Evolutionary conservation across 2,329 filamentous ascomycete species (phyloP).

Genomic region (Achaetomium macrosporum): DNA sequence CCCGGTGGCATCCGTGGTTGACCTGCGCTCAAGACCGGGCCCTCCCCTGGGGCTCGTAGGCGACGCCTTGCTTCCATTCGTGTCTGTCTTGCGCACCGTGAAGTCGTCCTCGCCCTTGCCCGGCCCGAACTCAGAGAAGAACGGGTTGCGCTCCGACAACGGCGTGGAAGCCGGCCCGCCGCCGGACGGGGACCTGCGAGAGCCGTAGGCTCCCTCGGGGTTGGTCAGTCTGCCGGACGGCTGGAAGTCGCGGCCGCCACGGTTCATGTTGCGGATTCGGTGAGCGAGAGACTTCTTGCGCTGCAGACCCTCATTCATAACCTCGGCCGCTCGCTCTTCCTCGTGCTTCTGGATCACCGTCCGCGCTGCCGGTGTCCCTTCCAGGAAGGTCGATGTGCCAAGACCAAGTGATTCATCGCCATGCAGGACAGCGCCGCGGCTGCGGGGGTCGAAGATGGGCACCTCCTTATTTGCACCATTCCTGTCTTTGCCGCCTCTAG

Average conservation of each 20-base stretch:
- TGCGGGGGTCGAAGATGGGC: conserved; percentile 61
- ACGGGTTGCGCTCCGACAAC: conserved; percentile 61
- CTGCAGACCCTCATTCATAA: conserved; percentile 55
- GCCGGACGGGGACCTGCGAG: conserved; percentile 36
- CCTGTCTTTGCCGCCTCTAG: conserved; percentile 32
- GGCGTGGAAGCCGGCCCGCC: conserved; percentile 29
- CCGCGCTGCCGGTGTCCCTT: conserved; percentile 82
- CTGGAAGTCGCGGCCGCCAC: conserved; percentile 55
- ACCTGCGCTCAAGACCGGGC: conserved; percentile 54
- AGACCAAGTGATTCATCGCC: conserved; percentile 78
- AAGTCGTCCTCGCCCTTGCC: conserved; percentile 50
- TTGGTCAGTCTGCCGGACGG: conserved; percentile 55
- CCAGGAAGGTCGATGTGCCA: conserved; percentile 91
- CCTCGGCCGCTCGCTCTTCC: conserved; percentile 58
- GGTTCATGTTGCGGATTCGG: conserved; percentile 79
- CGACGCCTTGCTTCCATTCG: conserved; percentile 34
- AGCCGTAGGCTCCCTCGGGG: conserved; percentile 44
- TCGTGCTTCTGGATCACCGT: conserved; percentile 71
- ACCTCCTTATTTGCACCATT: conserved; percentile 36
- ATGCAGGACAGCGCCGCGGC: conserved; percentile 67
- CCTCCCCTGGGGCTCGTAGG: conserved; percentile 55
- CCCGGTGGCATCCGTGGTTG: conserved; percentile 51
- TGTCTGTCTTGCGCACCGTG: conserved; percentile 37
- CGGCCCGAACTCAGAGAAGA: conserved; percentile 72
- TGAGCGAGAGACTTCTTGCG: conserved; percentile 95